A percentile compares a stretch with the other conserved stretches of the same genome.
phyloP scores from a whole-genome alignment of 768 basidiomycete genomes.

The Dacryopinax primogenitus region DNA sequence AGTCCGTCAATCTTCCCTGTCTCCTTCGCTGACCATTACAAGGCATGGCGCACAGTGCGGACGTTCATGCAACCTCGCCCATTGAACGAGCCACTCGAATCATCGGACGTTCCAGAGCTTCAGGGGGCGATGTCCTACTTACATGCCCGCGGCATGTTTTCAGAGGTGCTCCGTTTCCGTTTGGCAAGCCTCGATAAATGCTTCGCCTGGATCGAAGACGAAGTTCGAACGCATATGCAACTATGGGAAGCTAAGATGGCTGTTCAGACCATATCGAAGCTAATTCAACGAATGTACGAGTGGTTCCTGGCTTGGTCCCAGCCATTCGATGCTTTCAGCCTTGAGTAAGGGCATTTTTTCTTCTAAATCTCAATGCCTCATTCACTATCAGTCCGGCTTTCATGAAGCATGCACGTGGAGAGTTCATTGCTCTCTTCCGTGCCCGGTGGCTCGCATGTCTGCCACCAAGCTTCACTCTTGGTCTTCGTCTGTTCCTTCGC shows the following conservation, averaged over 20 bases:
- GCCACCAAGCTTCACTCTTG: slow-evolving; percentile 13
- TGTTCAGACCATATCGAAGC: neutral
- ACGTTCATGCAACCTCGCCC: neutral
- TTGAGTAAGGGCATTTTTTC: neutral
- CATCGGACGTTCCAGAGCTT: neutral
- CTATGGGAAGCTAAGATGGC: slow-evolving; percentile 8
- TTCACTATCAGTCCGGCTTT: slow-evolving; percentile 7
- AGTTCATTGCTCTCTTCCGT: slow-evolving; percentile 5
- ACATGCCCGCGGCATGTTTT: neutral
- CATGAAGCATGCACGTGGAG: neutral
- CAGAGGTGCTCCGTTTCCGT: slow-evolving; percentile 5
- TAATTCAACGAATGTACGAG: slow-evolving; percentile 10
- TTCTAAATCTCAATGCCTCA: slow-evolving; percentile 14
- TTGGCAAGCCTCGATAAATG: neutral
- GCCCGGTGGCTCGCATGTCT: slow-evolving; percentile 11
- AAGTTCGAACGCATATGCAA: slow-evolving; percentile 4
- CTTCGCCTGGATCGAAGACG: slow-evolving; percentile 11
- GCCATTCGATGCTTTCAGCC: slow-evolving; percentile 10
- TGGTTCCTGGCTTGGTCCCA: slow-evolving; percentile 12
- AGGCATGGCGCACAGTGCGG: slow-evolving; percentile 1
- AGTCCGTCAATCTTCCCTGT: neutral
- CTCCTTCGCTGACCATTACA: neutral
- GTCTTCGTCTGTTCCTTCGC: slow-evolving; percentile 12
- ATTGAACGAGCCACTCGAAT: neutral
- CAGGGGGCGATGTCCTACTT: neutral